Evolutionary conservation across 306 rosid genomes (phyloP).

Genomic region (Prunus campanulata): DNA sequence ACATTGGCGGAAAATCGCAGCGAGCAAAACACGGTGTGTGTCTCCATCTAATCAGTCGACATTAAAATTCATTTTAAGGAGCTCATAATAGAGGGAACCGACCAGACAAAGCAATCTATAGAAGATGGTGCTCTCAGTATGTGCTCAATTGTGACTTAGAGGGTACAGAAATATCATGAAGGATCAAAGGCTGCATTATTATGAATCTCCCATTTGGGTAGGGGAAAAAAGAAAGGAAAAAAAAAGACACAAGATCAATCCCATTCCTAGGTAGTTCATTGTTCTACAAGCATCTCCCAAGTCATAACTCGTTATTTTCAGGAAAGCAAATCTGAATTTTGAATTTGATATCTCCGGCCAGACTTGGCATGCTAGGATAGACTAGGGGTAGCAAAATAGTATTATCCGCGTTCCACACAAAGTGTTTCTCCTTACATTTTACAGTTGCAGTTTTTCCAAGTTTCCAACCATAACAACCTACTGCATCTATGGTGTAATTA

Average conservation of each 20-base stretch:
- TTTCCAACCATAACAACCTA: neutral
- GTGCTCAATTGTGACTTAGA: neutral
- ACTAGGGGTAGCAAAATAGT: too few relatives aligned
- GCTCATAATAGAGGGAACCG: neutral
- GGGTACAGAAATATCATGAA: slow-evolving; percentile 3
- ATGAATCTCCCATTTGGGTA: slow-evolving; percentile 10
- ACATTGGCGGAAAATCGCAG: neutral
- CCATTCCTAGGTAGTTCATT: too few relatives aligned
- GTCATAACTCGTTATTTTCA: too few relatives aligned
- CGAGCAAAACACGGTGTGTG: neutral
- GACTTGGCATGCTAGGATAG: fast-evolving
- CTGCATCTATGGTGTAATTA: neutral
- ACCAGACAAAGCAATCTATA: neutral
- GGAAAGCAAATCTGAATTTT: too few relatives aligned
- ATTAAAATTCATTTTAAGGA: neutral
- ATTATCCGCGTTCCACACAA: too few relatives aligned
- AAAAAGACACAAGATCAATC: neutral
- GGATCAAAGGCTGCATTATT: slow-evolving; percentile 5
- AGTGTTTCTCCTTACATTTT: too few relatives aligned
- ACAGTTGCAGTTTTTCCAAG: neutral
- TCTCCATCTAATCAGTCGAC: too few relatives aligned
- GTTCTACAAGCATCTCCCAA: too few relatives aligned
- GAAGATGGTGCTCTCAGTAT: neutral
- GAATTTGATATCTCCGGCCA: too few relatives aligned
- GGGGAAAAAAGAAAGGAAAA: too few relatives aligned